Evolutionary conservation across 2,329 filamentous ascomycete species (phyloP).

Genomic region (Parasarocladium wereldwijsianum): DNA sequence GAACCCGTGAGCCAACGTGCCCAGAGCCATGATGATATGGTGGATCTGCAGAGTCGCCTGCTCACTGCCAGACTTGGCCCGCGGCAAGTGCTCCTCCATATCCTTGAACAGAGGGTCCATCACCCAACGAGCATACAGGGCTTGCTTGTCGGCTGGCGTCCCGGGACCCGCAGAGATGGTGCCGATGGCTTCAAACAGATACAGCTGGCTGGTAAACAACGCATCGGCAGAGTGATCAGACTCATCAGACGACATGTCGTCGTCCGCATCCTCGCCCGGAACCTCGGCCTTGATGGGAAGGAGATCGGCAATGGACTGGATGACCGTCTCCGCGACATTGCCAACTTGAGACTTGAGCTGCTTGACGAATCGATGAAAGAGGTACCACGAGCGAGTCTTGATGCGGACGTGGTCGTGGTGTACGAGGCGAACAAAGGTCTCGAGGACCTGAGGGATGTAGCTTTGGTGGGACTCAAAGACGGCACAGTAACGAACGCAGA

Average conservation of each 20-base stretch:
- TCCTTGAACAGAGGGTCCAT: constrained; percentile 84
- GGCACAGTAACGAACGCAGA: constrained; percentile 81
- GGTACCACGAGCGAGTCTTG: constrained; percentile 86
- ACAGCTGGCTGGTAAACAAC: constrained; percentile 80
- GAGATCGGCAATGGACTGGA: constrained; percentile 77
- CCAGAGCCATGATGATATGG: constrained; percentile 91
- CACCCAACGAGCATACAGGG: constrained; percentile 72
- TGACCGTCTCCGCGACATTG: constrained; percentile 80
- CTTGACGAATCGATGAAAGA: constrained; percentile 87
- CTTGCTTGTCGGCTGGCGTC: constrained; percentile 73
- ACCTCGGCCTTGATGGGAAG: constrained; percentile 84
- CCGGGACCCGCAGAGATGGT: constrained; percentile 72
- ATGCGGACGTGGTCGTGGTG: constrained; percentile 82
- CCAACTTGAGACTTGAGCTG: constrained; percentile 73
- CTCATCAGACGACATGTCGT: constrained; percentile 92
- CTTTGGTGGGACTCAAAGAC: constrained; percentile 80
- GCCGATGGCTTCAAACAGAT: constrained; percentile 88
- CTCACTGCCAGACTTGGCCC: constrained; percentile 68
- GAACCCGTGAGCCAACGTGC: constrained; percentile 82
- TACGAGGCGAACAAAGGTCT: constrained; percentile 80
- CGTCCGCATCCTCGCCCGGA: constrained; percentile 59
- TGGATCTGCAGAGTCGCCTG: constrained; percentile 80
- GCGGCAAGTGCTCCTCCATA: constrained; percentile 63
- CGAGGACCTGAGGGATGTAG: constrained; percentile 73
- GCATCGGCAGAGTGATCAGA: constrained; percentile 82